Base-by-base conservation (phyloP, 2,329 filamentous ascomycete genomes). In the Clarireedia monteithiana region DNA sequence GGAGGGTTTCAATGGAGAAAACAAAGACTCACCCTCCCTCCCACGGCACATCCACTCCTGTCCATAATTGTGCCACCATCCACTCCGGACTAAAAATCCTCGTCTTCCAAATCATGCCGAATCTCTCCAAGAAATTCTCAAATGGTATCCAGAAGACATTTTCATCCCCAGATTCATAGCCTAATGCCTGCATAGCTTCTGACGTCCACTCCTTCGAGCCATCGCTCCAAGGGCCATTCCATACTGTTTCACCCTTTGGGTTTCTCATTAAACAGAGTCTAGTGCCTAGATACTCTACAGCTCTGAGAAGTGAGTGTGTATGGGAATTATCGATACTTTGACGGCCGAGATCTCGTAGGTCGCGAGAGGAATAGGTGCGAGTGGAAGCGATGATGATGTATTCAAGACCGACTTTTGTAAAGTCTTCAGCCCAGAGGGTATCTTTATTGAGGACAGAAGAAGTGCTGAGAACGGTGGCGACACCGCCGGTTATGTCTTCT, bases 341-440 rank as follows among this genome's bases (percentile, higher is more conserved):
- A 23, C 83, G 74, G 6, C 61, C 36, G 3, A 38, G 36, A 9
- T 38, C 36, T 9, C 9, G 7, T 38, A 15, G 4, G 20, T 61
- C 62, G 56, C 59, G 58, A 72, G 74, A 58, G 70, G 70, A 64
- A 17, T 61, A 64, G n/a, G 59, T 59, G n/a, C 62, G 60, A 0
- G 79, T 80, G 0, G 75, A 78, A 62, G 83, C 86, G 10, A 84
- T 85, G 63, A 90, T 89, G 5, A 89, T 72, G 64, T 94, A 95
- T 50, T 89, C 85, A 54, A 89, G 74, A 67, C 95, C 94, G 57
- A 91, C 88, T 60, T 86, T 84, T 70, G 85, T 81, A 24, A 95
- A 78, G 67, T 94, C 88, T 39, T 92, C 83, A 1, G 79, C 81
- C 91, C 90, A 95, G 68, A 95, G 95, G 23, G 82, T 79, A 50